Evolutionary conservation across 2,329 filamentous ascomycete species (phyloP).

Genomic region (Geosmithia putterillii): DNA sequence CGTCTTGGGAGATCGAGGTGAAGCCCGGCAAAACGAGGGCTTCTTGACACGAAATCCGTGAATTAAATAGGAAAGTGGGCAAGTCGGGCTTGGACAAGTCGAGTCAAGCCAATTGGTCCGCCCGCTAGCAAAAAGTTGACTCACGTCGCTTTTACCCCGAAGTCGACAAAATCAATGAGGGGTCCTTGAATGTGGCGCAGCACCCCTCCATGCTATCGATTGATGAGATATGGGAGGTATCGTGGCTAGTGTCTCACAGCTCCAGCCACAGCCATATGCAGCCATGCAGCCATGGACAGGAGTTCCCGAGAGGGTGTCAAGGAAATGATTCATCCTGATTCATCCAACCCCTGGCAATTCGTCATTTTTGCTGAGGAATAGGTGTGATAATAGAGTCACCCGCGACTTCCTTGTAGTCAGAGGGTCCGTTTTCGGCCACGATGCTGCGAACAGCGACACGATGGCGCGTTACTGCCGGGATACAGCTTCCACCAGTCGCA

Average conservation of each 20-base stretch:
- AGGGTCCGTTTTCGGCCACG: conserved; percentile 4
- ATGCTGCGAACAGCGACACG: not conserved
- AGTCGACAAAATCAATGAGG: conserved; percentile 3
- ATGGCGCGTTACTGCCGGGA: not conserved
- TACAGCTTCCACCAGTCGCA: not conserved
- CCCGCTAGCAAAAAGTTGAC: conserved; percentile 1
- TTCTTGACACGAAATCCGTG: conserved; percentile 9
- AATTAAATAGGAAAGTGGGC: not conserved
- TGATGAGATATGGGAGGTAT: not conserved
- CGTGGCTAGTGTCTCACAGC: not conserved
- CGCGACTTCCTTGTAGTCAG: conserved; percentile 4
- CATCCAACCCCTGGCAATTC: not conserved
- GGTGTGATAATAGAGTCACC: not conserved
- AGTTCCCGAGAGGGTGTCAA: not conserved
- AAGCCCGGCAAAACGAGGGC: conserved; percentile 22
- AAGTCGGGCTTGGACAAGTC: not conserved
- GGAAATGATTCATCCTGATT: not conserved
- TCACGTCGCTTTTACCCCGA: not conserved
- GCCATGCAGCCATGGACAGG: not conserved
- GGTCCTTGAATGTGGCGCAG: conserved; percentile 2
- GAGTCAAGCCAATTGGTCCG: not conserved
- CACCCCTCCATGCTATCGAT: not conserved
- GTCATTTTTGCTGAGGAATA: not conserved
- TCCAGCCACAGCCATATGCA: not conserved
- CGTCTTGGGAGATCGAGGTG: conserved; percentile 20